Conservation (phyloP, 331 rosid species). For the Arachis monticola region DNA sequence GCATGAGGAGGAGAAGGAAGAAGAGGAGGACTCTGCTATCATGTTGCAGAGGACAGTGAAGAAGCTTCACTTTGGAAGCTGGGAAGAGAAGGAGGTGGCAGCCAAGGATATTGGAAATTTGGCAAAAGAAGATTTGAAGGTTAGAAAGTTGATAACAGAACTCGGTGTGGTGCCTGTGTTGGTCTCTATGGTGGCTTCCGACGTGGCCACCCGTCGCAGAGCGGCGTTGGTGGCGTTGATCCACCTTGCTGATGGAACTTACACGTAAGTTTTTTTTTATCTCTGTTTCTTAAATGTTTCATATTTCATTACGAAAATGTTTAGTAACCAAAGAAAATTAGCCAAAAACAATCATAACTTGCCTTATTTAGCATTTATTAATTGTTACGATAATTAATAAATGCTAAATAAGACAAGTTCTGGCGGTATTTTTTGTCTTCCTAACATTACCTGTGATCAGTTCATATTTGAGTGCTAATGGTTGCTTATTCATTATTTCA, state of each 20-base stretch:
- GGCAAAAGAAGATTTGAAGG: constrained; percentile 64
- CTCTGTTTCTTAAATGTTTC: neutral
- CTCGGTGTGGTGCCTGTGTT: constrained; percentile 85
- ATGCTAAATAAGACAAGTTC: too few species aligned
- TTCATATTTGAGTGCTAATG: constrained; percentile 12
- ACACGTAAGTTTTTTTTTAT: constrained; percentile 57
- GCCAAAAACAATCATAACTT: too few species aligned
- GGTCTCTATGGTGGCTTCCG: constrained; percentile 74
- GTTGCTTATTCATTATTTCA: neutral
- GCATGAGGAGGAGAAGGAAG: constrained; percentile 37
- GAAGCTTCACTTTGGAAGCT: constrained; percentile 88
- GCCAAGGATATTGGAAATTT: constrained; percentile 65
- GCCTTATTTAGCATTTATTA: too few species aligned
- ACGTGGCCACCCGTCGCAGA: constrained; percentile 46
- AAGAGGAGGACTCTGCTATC: constrained; percentile 42
- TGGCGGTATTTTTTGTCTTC: too few species aligned
- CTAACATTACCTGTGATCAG: too few species aligned
- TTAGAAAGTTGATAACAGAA: constrained; percentile 72
- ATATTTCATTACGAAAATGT: neutral
- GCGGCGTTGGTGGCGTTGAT: constrained; percentile 62
- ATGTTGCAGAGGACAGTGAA: constrained; percentile 77
- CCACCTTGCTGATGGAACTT: constrained; percentile 77
- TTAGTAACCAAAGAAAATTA: too few species aligned
- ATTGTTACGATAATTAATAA: too few species aligned
- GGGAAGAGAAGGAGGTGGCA: constrained; percentile 86